Percentiles rank a stretch among this genome's conserved stretches.
phyloP scores from a whole-genome alignment of 108 stramenopile species.

The Cyclostephanos tholiformis region DNA sequence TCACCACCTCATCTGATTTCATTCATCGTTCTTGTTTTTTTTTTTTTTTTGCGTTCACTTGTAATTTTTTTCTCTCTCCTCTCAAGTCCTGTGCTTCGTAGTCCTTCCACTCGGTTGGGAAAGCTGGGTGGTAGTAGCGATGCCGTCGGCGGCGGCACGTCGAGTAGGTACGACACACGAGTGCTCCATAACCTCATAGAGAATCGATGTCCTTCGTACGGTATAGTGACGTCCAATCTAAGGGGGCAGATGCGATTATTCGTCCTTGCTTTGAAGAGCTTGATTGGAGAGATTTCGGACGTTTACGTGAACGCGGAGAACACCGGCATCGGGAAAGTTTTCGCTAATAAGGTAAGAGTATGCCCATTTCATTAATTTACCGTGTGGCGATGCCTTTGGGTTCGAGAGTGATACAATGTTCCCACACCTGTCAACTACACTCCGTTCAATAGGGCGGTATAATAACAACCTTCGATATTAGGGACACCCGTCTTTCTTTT shows the following conservation, averaged over 20 bases:
- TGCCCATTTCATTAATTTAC: not conserved
- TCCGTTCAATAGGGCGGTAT: conserved; percentile 43
- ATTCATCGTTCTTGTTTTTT: not conserved
- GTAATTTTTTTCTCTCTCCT: not conserved
- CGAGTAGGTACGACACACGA: conserved; percentile 33
- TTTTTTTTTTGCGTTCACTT: not conserved
- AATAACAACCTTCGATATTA: conserved; percentile 39
- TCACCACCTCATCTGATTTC: not conserved
- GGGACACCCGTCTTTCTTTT: conserved; percentile 50
- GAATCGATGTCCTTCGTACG: conserved; percentile 42
- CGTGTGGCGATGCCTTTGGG: not conserved
- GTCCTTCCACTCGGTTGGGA: not conserved
- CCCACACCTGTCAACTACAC: not conserved
- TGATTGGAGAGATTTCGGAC: conserved; percentile 34
- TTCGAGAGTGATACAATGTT: not conserved
- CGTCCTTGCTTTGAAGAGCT: conserved; percentile 35
- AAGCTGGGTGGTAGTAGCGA: not conserved
- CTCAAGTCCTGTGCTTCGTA: not conserved
- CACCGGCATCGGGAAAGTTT: conserved; percentile 48
- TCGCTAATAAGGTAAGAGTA: conserved; percentile 45
- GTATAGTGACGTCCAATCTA: conserved; percentile 40
- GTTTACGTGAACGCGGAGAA: conserved; percentile 48
- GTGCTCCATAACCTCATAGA: conserved; percentile 22
- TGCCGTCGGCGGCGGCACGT: not conserved
- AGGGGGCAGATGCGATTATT: conserved; percentile 59